Evolutionary conservation across 192 early-diverging fungal genomes (phyloP).

Genomic region (Linnemannia schmuckeri): DNA sequence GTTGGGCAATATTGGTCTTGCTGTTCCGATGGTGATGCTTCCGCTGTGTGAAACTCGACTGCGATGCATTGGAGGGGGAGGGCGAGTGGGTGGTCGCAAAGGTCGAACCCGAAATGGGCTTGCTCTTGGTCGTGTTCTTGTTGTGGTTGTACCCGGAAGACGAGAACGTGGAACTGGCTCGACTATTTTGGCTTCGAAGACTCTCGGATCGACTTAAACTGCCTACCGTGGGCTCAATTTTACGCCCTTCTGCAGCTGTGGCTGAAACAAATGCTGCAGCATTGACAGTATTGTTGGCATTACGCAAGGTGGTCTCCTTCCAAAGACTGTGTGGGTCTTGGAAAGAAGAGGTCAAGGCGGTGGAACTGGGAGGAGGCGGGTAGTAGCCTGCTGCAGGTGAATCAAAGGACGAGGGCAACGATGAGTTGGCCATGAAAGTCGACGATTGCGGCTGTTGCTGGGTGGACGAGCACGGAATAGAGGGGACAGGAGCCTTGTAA

Average conservation of each 20-base stretch:
- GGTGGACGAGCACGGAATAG: constrained; percentile 2
- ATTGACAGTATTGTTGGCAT: constrained; percentile 4
- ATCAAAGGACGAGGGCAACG: constrained; percentile 9
- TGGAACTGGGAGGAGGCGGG: constrained; percentile 7
- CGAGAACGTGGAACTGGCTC: constrained; percentile 23
- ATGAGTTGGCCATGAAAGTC: neutral
- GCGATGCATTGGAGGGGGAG: constrained; percentile 34
- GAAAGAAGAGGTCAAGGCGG: neutral
- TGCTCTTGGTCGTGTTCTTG: neutral
- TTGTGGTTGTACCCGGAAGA: neutral
- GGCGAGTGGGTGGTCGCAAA: constrained; percentile 28
- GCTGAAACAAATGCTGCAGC: neutral
- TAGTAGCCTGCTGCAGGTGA: neutral
- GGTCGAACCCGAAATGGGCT: constrained; percentile 33
- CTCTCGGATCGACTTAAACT: constrained; percentile 14
- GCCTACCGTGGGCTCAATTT: neutral
- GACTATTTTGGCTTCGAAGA: constrained; percentile 15
- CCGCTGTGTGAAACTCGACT: constrained; percentile 12
- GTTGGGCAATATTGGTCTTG: constrained; percentile 14
- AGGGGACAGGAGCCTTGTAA: constrained; percentile 39
- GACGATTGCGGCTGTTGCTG: constrained; percentile 3
- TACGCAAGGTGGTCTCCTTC: constrained; percentile 41
- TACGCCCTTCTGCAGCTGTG: constrained; percentile 24
- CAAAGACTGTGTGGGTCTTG: constrained; percentile 34
- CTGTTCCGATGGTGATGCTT: neutral